Evolutionary conservation across 768 basidiomycete species (phyloP).

Genomic region (Termitomyces sp.): DNA sequence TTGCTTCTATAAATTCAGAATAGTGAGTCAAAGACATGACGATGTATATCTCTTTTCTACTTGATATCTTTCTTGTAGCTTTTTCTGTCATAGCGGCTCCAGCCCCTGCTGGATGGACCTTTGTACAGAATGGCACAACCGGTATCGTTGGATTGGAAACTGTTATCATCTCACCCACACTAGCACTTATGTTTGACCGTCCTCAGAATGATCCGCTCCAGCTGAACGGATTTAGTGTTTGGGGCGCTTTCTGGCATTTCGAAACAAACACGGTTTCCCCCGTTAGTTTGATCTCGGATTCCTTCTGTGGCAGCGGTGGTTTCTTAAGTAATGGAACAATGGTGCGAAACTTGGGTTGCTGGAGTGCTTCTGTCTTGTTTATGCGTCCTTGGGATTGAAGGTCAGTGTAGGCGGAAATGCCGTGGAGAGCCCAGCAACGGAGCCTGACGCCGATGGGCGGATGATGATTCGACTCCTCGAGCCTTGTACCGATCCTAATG

Average conservation of each 20-base stretch:
- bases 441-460: slow-evolving; percentile 25
- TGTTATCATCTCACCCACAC: slow-evolving; percentile 9
- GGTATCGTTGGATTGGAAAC: slow-evolving; percentile 10
- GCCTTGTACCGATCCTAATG: slow-evolving; percentile 31
- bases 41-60: neutral
- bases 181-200: slow-evolving; percentile 10
- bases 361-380: neutral
- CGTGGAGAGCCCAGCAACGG: slow-evolving; percentile 22
- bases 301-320: slow-evolving; percentile 11
- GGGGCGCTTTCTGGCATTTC: slow-evolving; percentile 13
- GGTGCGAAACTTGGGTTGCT: slow-evolving; percentile 1
- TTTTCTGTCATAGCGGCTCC: neutral
- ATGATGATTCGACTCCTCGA: slow-evolving; percentile 38
- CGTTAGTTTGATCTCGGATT: slow-evolving; percentile 8
- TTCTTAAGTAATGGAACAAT: slow-evolving; percentile 14
- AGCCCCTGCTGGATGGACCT: slow-evolving; percentile 6
- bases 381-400: slow-evolving; percentile 7
- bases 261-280: slow-evolving; percentile 10
- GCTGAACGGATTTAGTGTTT: slow-evolving; percentile 6
- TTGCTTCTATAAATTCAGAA: neutral
- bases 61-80: neutral
- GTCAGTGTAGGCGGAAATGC: slow-evolving; percentile 29
- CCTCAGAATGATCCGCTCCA: slow-evolving; percentile 10
- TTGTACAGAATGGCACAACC: slow-evolving; percentile 12
- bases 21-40: neutral